Percentiles rank a stretch among this genome's conserved stretches.
Conservation (phyloP, 192 early-diverging fungal species). For the Mortierella claussenii region DNA sequence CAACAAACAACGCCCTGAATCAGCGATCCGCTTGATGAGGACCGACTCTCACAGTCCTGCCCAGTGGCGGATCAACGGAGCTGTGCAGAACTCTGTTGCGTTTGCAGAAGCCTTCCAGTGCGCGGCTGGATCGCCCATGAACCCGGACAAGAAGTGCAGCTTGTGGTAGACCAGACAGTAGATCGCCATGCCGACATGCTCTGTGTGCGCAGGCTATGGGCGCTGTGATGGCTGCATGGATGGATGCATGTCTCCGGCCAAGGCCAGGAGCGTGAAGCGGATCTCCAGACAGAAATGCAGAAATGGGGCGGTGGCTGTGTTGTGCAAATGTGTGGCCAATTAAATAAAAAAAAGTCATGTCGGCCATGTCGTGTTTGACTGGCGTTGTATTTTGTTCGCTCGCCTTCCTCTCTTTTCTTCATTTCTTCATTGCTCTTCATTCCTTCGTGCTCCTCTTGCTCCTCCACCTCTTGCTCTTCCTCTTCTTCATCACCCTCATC, state of each 20-base stretch:
- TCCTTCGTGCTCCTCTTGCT: neutral
- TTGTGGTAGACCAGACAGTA: slow-evolving; percentile 3
- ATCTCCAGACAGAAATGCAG: too few relatives aligned
- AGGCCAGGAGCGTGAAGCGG: too few relatives aligned
- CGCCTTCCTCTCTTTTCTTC: neutral
- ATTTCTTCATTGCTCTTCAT: too few relatives aligned
- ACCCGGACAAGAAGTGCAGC: slow-evolving; percentile 65
- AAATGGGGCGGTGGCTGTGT: neutral
- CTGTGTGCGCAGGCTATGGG: too few relatives aligned
- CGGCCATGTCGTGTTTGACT: too few relatives aligned
- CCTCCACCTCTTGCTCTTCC: neutral
- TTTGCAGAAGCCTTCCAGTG: slow-evolving; percentile 77
- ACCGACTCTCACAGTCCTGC: slow-evolving; percentile 73
- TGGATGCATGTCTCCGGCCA: too few relatives aligned
- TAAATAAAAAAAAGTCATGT: too few relatives aligned
- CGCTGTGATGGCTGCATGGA: too few relatives aligned
- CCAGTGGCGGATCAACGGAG: slow-evolving; percentile 72
- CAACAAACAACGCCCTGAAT: slow-evolving; percentile 36
- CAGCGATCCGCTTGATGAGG: slow-evolving; percentile 48
- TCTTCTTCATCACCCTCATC: neutral
- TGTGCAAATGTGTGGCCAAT: too few relatives aligned
- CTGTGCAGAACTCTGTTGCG: slow-evolving; percentile 66
- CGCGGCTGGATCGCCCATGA: slow-evolving; percentile 64
- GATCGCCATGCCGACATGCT: too few relatives aligned
- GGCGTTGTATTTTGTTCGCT: too few relatives aligned